These are phyloP conservation scores for Phytopythium kandeliae DNA, from an alignment of 352 stramenopile species.

Conservation along the genomic window DNA sequence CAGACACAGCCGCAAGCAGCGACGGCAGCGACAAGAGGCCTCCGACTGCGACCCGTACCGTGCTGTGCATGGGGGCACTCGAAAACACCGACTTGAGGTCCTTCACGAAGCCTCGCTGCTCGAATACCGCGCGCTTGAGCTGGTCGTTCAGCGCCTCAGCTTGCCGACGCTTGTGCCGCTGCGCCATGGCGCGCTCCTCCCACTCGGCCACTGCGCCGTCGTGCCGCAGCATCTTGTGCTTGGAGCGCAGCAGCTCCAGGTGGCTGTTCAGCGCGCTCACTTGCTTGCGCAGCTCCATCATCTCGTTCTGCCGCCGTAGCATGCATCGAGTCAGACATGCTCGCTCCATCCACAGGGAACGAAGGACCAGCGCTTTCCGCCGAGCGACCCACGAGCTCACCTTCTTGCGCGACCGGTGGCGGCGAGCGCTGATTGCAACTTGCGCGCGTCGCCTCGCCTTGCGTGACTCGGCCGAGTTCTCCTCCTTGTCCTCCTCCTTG, in stretches of 20 bases:
- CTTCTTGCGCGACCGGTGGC: conserved; percentile 31
- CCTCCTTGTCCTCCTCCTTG: background rate
- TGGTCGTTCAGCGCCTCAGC: conserved; percentile 27
- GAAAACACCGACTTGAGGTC: conserved; percentile 4
- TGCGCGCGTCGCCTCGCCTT: conserved; percentile 25
- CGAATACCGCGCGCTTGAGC: conserved; percentile 32
- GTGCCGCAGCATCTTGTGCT: too few species aligned
- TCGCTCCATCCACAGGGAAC: too few species aligned
- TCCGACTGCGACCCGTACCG: too few species aligned
- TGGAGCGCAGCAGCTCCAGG: too few species aligned
- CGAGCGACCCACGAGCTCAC: conserved; percentile 2
- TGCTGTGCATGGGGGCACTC: too few species aligned
- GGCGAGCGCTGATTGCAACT: conserved; percentile 24
- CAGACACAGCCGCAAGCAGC: too few species aligned
- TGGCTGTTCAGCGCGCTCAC: too few species aligned
- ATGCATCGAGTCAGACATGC: too few species aligned
- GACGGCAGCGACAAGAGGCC: too few species aligned
- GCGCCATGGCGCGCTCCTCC: conserved; percentile 30
- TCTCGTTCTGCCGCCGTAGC: too few species aligned
- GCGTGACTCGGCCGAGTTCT: conserved; percentile 12
- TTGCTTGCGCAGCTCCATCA: too few species aligned
- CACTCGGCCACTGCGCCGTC: conserved; percentile 16
- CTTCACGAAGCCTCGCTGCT: conserved; percentile 3
- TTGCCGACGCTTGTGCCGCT: conserved; percentile 37
- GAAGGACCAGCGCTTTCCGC: too few species aligned